Evolutionary conservation across 768 basidiomycete genomes (phyloP).

Genomic region (Trametes cingulata): DNA sequence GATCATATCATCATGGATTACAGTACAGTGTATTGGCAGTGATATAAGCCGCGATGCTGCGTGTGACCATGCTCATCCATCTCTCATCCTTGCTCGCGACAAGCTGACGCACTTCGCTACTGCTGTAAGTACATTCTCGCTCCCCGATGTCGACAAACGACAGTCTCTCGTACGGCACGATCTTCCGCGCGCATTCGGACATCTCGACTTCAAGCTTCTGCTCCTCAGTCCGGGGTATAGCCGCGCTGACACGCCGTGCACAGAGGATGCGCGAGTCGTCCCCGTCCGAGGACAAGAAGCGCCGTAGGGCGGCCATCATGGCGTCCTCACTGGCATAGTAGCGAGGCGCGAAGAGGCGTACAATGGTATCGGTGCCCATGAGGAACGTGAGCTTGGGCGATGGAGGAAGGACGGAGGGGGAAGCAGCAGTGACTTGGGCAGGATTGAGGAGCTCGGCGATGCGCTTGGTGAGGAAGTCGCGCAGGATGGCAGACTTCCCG

Average conservation of each 20-base stretch:
- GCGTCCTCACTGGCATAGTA: slow-evolving; percentile 61
- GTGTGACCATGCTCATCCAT: slow-evolving; percentile 53
- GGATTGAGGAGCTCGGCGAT: slow-evolving; percentile 23
- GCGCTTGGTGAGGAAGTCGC: slow-evolving; percentile 46
- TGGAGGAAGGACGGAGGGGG: background rate
- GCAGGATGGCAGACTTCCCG: slow-evolving; percentile 68
- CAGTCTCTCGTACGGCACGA: slow-evolving; percentile 53
- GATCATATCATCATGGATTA: background rate
- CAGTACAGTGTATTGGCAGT: slow-evolving; percentile 47
- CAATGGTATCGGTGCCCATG: slow-evolving; percentile 83
- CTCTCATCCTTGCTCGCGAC: slow-evolving; percentile 35
- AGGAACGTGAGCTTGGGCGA: slow-evolving; percentile 62
- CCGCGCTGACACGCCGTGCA: slow-evolving; percentile 50
- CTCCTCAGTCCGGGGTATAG: slow-evolving; percentile 25
- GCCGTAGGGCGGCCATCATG: slow-evolving; percentile 57
- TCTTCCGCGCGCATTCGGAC: slow-evolving; percentile 44
- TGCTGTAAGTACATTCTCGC: slow-evolving; percentile 61
- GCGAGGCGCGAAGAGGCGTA: slow-evolving; percentile 70
- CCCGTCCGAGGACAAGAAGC: slow-evolving; percentile 57
- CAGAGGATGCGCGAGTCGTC: slow-evolving; percentile 68
- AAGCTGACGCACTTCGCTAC: slow-evolving; percentile 61
- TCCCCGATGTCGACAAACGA: slow-evolving; percentile 62
- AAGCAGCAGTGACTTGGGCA: background rate
- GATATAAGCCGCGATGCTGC: slow-evolving; percentile 53
- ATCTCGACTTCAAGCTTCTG: slow-evolving; percentile 33